Base-by-base conservation (phyloP, 108 stramenopile species). In the Fistulifera solaris region DNA sequence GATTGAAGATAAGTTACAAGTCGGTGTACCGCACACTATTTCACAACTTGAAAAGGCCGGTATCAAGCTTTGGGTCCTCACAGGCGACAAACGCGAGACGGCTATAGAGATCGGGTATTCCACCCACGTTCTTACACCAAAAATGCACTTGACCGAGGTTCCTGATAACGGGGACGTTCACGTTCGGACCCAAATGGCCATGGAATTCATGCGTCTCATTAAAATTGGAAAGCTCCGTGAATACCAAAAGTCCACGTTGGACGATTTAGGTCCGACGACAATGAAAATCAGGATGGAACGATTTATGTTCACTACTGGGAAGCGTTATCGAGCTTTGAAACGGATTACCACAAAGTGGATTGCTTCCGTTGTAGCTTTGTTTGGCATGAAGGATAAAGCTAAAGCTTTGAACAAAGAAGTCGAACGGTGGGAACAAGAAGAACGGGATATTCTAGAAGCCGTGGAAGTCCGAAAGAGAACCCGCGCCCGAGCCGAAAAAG, bases 71-170 rank as follows among this genome's bases (percentile, higher is more conserved):
- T 98, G 95, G 95, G 92, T 99, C 19, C 83, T 99, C 23, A 99
- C 98, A 2, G 98, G 98, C 19, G 98, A 98, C 67, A 99, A 99
- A 59, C 61, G 89, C 27, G 98, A 97, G 61, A 99, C 98, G 6
- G 98, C 98, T 18, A 83, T 97, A 39, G 95, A 98, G 67, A 99
- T 99, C 39, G 98, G 94, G 15, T 94, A 93, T 67, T 87, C 92
- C 12, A 89, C 92, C 8, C 65, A 83, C 40, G 89, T 98, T 25
- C 72, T 98, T 41, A 84, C 84, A 8, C 78, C 87, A 13, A 81
- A 87, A 61, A 97, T 96, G 96, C 78, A 86, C 16, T 24, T 97
- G 31, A 93, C 87, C 27, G 83, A 93, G 62, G 78, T 97, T n/a
- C 60, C 80, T 31, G 81, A 85, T 61, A 78, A 68, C 12, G 78